These are phyloP conservation scores for Candida peoriensis DNA, from an alignment of 805 yeast species.

Conservation along the genomic window DNA sequence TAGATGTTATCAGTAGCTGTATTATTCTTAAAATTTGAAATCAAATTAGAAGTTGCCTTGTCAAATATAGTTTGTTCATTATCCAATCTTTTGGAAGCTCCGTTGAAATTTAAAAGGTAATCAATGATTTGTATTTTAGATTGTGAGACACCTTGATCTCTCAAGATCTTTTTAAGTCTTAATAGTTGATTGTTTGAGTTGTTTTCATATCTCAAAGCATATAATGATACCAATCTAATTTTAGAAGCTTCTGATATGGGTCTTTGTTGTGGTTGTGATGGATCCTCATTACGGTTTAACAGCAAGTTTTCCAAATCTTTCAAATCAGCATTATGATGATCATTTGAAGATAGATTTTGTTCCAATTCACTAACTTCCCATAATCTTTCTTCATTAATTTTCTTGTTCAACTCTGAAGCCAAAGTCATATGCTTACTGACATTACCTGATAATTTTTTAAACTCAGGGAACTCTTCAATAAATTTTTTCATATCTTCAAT, in stretches of 20 bases:
- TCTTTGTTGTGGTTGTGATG: slow-evolving; percentile 25
- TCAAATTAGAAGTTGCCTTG: slow-evolving; percentile 23
- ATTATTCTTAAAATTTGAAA: slow-evolving; percentile 31
- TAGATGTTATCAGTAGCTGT: slow-evolving; percentile 61
- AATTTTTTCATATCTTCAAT: slow-evolving; percentile 88
- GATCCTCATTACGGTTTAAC: slow-evolving; percentile 25
- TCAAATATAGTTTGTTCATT: slow-evolving; percentile 28
- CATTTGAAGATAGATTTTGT: slow-evolving; percentile 72
- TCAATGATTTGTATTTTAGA: slow-evolving; percentile 25
- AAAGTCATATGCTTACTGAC: slow-evolving; percentile 90
- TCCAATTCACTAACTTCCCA: slow-evolving; percentile 90
- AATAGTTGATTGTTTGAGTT: slow-evolving; percentile 40
- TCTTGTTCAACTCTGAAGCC: slow-evolving; percentile 78
- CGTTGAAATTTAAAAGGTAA: slow-evolving; percentile 40
- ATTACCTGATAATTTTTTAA: slow-evolving; percentile 79
- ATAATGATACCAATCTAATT: slow-evolving; percentile 67
- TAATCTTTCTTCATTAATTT: slow-evolving; percentile 56
- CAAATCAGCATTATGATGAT: slow-evolving; percentile 51
- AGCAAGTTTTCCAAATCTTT: slow-evolving; percentile 53
- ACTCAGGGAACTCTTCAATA: slow-evolving; percentile 91
- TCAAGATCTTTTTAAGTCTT: slow-evolving; percentile 33
- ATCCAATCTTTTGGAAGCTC: slow-evolving; percentile 36
- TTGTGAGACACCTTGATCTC: slow-evolving; percentile 28
- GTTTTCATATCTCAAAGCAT: slow-evolving; percentile 64
- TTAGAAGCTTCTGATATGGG: slow-evolving; percentile 52